phyloP scores from a whole-genome alignment of 441 rosid genomes.

The Pelargonium myrrhifolium region DNA sequence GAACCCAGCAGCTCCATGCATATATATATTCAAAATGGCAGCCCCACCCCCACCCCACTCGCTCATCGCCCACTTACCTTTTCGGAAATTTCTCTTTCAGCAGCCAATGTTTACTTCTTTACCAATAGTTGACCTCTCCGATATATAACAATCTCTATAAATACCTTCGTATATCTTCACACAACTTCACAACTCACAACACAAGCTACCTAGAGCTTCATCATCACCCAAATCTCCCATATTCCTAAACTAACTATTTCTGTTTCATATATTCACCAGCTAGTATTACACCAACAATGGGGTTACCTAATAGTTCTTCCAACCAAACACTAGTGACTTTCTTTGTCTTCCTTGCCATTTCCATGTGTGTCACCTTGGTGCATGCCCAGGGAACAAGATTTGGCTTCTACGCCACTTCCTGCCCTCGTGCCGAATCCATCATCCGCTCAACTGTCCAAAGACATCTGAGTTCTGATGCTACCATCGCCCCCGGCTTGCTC shows the following conservation, averaged over 20 bases:
- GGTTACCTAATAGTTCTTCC: neutral
- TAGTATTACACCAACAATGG: conserved; percentile 3
- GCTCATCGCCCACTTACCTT: neutral
- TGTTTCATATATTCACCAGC: too few relatives aligned
- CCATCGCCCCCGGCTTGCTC: conserved; percentile 43
- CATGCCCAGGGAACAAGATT: conserved; percentile 39
- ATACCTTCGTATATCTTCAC: neutral
- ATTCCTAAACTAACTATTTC: too few relatives aligned
- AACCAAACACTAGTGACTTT: neutral
- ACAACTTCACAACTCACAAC: neutral
- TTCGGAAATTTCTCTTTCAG: neutral
- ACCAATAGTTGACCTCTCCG: neutral
- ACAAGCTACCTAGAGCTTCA: neutral
- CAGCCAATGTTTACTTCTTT: neutral
- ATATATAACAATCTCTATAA: neutral
- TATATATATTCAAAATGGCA: neutral
- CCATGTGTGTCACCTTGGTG: conserved; percentile 15
- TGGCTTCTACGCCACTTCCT: conserved; percentile 44
- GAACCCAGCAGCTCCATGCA: neutral
- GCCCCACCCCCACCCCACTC: too few relatives aligned
- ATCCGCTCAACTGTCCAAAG: conserved; percentile 30
- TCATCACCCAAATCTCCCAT: neutral
- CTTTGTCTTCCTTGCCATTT: conserved; percentile 6
- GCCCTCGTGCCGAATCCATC: conserved; percentile 38
- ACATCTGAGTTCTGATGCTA: conserved; percentile 27